Evolutionary conservation across 305 asterid genomes (phyloP).

Genomic region (Petunia hybrid): DNA sequence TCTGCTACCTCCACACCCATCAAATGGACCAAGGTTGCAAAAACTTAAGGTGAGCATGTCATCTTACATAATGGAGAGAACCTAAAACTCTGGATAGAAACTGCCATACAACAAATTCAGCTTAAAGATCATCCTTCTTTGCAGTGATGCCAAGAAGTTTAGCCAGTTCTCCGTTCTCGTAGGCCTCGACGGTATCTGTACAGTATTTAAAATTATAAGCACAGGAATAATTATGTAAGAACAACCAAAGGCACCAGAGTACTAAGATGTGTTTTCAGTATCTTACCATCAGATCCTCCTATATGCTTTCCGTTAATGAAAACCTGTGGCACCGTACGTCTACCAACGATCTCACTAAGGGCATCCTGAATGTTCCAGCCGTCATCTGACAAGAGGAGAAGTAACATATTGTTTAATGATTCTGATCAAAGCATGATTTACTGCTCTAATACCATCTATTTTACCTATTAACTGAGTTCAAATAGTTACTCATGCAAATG

Average conservation of each 20-base stretch:
- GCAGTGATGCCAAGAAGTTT: conserved; percentile 62
- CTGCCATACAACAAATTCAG: conserved; percentile 17
- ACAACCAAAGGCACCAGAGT: background rate
- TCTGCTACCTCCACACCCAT: background rate
- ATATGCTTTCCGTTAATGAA: conserved; percentile 83
- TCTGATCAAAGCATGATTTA: background rate
- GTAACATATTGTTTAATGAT: background rate
- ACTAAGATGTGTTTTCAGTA: background rate
- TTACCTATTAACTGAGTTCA: background rate
- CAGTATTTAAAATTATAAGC: conserved; percentile 7
- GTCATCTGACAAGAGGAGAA: conserved; percentile 54
- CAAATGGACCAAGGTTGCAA: background rate
- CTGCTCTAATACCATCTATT: background rate
- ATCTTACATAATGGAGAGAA: background rate
- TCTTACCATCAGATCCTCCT: conserved; percentile 95
- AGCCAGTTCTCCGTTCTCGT: conserved; percentile 72
- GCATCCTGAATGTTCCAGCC: conserved; percentile 82
- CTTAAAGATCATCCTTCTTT: conserved; percentile 71
- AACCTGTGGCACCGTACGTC: conserved; percentile 93
- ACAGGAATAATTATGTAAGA: background rate
- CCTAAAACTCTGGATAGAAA: background rate
- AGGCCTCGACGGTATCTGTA: conserved; percentile 81
- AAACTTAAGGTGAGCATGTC: conserved; percentile 1
- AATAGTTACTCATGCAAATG: background rate
- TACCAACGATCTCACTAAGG: conserved; percentile 65